Percentiles rank a stretch among this genome's conserved stretches.
These are phyloP conservation scores for Epichloe typhina DNA, from an alignment of 2,329 filamentous ascomycete species.

Conservation along the genomic window DNA sequence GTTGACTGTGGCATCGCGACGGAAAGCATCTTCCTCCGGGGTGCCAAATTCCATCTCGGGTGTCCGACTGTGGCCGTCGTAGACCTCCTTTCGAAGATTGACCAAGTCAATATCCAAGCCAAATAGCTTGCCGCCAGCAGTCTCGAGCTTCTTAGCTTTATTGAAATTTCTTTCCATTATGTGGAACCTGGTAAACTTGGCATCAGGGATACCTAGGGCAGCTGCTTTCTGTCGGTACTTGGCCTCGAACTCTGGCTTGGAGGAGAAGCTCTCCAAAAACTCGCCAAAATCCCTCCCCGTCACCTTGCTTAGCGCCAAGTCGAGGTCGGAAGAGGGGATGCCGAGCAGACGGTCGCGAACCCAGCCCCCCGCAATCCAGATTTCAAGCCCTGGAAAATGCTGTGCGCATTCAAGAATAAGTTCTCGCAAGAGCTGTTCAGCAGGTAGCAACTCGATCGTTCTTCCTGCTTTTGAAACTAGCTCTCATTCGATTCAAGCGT, in stretches of 20 bases:
- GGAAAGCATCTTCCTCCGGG: conserved; percentile 8
- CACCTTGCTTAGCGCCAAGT: conserved; percentile 7
- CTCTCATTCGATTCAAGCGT: too few relatives aligned
- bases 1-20: conserved; percentile 10
- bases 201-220: conserved; percentile 1
- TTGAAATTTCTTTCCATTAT: conserved; percentile 6
- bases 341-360: conserved; percentile 10
- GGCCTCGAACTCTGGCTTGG: neutral
- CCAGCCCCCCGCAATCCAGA: conserved; percentile 11
- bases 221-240: conserved; percentile 4
- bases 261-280: conserved; percentile 5
- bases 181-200: conserved; percentile 4
- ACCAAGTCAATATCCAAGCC: conserved; percentile 10
- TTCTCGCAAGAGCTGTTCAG: conserved; percentile 5
- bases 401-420: conserved; percentile 6
- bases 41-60: conserved; percentile 10
- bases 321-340: conserved; percentile 8
- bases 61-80: conserved; percentile 7
- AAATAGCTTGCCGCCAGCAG: conserved; percentile 7
- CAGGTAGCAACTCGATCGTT: neutral
- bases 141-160: conserved; percentile 10
- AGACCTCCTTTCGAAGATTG: conserved; percentile 10
- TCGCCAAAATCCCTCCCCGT: conserved; percentile 8
- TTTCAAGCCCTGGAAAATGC: conserved; percentile 7
- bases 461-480: neutral